phyloP scores from a whole-genome alignment of 305 asterid species.

The Fraxinus baroniana region DNA sequence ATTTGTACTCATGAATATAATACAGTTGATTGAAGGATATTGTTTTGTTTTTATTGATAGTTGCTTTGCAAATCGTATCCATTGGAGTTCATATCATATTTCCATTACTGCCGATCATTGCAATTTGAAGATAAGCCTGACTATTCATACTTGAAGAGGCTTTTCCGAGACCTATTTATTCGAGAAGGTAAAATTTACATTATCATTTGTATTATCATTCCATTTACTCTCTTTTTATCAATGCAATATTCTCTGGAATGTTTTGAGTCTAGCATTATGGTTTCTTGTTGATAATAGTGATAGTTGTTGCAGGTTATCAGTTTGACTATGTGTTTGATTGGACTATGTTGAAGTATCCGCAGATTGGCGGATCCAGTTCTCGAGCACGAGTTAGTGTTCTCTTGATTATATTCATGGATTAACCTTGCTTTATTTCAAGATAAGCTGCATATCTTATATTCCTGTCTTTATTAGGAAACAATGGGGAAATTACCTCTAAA shows the following conservation, averaged over 20 bases:
- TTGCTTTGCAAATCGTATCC: conserved; percentile 88
- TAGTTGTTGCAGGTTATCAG: conserved; percentile 62
- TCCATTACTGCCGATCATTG: conserved; percentile 85
- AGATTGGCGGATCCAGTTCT: conserved; percentile 78
- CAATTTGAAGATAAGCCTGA: conserved; percentile 96
- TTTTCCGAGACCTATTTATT: conserved; percentile 87
- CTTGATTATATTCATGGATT: not conserved
- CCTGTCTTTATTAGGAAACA: conserved; percentile 42
- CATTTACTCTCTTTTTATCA: not conserved
- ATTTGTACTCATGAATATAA: not conserved
- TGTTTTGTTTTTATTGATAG: conserved; percentile 31
- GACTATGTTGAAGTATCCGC: too few species aligned
- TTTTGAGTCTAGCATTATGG: not conserved
- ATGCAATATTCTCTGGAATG: not conserved
- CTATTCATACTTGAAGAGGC: conserved; percentile 92
- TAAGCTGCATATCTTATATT: conserved; percentile 12
- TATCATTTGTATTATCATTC: not conserved
- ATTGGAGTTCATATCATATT: conserved; percentile 81
- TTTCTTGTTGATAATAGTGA: not conserved
- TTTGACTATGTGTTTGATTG: conserved; percentile 96
- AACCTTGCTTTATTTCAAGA: not conserved
- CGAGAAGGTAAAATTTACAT: conserved; percentile 61
- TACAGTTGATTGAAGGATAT: conserved; percentile 7
- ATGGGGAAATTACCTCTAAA: conserved; percentile 59
- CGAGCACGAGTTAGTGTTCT: conserved; percentile 55